phyloP scores from a whole-genome alignment of 208 protist genomes.

The Angomonas ambiguus region DNA sequence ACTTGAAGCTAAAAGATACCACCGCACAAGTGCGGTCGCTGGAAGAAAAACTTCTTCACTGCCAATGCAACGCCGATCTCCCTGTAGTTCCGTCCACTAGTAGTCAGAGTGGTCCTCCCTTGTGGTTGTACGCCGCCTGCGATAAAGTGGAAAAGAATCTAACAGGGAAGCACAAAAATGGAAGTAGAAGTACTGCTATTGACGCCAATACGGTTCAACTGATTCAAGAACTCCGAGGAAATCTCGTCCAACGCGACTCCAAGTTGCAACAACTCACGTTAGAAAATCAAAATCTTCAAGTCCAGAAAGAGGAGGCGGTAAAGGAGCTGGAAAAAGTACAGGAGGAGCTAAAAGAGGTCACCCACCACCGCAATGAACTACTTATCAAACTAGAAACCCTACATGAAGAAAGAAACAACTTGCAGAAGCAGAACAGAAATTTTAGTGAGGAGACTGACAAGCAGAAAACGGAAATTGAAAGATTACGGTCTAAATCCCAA shows the following conservation, averaged over 20 bases:
- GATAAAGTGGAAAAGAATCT: background rate
- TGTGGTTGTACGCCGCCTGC: slow-evolving; percentile 6
- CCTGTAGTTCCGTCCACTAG: no score
- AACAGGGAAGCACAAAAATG: background rate
- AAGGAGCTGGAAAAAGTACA: slow-evolving; percentile 16
- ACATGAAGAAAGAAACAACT: slow-evolving; percentile 5
- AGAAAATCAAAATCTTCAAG: slow-evolving; percentile 27
- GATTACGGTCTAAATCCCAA: background rate
- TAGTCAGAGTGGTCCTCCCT: background rate
- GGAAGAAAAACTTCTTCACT: background rate
- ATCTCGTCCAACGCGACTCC: slow-evolving; percentile 70
- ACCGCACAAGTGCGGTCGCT: slow-evolving; percentile 23
- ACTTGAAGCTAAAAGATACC: slow-evolving; percentile 29
- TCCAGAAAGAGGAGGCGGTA: slow-evolving; percentile 19
- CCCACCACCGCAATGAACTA: slow-evolving; percentile 29
- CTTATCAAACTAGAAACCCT: slow-evolving; percentile 12
- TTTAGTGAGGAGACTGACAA: background rate
- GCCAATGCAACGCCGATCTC: background rate
- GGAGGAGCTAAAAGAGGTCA: slow-evolving; percentile 20
- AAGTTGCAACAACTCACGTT: slow-evolving; percentile 45
- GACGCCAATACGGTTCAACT: slow-evolving; percentile 27
- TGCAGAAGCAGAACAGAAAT: background rate
- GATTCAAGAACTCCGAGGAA: slow-evolving; percentile 65
- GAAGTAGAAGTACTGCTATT: background rate
- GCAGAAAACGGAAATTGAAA: background rate